Evolutionary conservation across 1,139 yeast genomes (phyloP), one percentile per base, ranked within the genome.

Genomic region (Pichia sp.): DNA sequence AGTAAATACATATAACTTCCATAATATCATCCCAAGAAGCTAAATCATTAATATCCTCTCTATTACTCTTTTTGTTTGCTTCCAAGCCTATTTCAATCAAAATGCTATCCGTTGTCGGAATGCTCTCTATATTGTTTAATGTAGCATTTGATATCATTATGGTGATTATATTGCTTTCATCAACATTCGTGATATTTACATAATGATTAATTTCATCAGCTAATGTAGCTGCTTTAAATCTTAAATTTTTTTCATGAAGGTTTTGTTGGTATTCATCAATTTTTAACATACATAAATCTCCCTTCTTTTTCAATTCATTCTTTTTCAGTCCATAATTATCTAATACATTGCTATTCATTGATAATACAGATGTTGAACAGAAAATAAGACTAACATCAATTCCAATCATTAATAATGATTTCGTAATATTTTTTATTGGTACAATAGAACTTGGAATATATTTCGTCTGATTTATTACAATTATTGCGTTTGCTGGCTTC

Each of bases 1-100:
- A 53, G n/a, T 45, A 41, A 6, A 45, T 45, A 44, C 66, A 63
- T 4, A 63, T 54, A 1, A 55, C 57, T 39, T 62, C 66, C 67
- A 63, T 63, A 1, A 55, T 60, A 35, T 62, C 64, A 27, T 61
- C 63, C 67, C 67, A 63, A 6, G 49, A 50, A 3, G 61, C 54
- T 25, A 60, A 48, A 41, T 53, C 54, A 10, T 47, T 45, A 8
- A 60, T 51, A 24, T 49, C 48, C 0, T 55, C 46, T 10, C 56
- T 38, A 4, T 57, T 49, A 35, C 59, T 50, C 25, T 42, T 46
- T n/a, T 42, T 28, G 12, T 37, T 39, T 2, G 37, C 32, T 20
- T 41, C 43, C 4, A 51, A 35, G 1, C 53, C 53, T 11, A 61
- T 49, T 43, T 61, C 64, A 34, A 61, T 51, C n/a, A 55, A 38